Evolutionary conservation across 495 filamentous ascomycete genomes (phyloP).

Genomic region (Tuber calosporum): DNA sequence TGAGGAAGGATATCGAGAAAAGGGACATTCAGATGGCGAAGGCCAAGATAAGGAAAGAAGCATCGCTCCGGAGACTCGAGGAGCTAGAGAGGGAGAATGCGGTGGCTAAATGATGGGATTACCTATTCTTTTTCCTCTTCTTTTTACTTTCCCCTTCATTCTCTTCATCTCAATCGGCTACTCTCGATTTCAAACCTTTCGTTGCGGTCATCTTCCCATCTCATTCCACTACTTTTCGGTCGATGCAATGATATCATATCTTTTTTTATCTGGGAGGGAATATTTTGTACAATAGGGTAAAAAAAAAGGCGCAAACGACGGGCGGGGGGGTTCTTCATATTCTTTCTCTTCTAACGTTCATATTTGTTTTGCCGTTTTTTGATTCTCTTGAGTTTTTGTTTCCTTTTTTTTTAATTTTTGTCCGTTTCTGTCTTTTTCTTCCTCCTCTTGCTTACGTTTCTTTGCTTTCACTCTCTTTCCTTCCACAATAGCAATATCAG

Average conservation of each 20-base stretch:
- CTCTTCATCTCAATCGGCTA: not conserved
- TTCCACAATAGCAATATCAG: not conserved
- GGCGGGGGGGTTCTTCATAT: not conserved
- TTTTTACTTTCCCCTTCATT: constrained; percentile 14
- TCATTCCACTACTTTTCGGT: not conserved
- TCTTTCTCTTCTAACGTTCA: constrained; percentile 4
- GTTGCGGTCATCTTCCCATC: not conserved
- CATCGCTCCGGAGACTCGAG: constrained; percentile 26
- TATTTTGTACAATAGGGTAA: not conserved
- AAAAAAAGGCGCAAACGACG: constrained; percentile 6
- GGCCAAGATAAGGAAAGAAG: constrained; percentile 33
- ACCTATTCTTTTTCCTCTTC: constrained; percentile 21
- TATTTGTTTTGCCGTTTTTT: constrained; percentile 1
- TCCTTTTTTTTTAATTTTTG: not conserved
- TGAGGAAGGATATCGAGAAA: constrained; percentile 35
- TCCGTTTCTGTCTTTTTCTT: too few relatives aligned
- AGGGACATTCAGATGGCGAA: constrained; percentile 35
- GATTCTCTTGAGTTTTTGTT: not conserved
- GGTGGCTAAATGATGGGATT: constrained; percentile 10
- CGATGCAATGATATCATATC: constrained; percentile 2
- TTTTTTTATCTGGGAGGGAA: not conserved
- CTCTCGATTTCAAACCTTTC: not conserved
- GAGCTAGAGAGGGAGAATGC: constrained; percentile 31
- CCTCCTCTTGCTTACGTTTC: not conserved
- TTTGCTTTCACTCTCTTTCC: not conserved